Evolutionary conservation across 352 stramenopile genomes (phyloP), one percentile per base, ranked within the genome.

Genomic region (Pythium angustatum): DNA sequence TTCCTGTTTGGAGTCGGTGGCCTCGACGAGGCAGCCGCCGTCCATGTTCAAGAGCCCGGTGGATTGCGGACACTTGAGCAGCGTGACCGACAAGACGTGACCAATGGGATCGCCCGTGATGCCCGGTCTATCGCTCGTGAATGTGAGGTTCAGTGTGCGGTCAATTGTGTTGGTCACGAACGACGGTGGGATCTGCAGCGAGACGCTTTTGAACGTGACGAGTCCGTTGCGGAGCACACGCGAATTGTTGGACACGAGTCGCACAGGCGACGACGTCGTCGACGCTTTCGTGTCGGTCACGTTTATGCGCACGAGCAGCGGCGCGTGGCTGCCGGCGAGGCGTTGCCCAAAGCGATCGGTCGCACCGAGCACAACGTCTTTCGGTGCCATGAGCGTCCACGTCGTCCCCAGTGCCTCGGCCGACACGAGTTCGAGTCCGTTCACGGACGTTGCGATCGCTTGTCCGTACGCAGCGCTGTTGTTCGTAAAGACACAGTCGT

Each of bases 21-120:
- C 64, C 38, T 66, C 64, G 10, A 66, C 36, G 15, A 66, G 36
- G 33, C 64, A 71, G 14, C 48, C 49, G 26, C 64, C 64, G 26
- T 71, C 57, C 0, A 4, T 1, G 19, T 61, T 70, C 21, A 66
- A 33, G 9, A 61, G 24, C 22, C 49, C 63, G 2, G 49, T 56
- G 9, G 57, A 24, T 9, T 70, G 53, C 7, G 54, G 41, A 33
- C 55, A 62, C 27, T 54, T 45, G 24, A 31, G 38, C 41, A 62
- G n/a, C 21, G 31, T 45, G 41, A 62, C 47, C 5, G n/a, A 9
- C 5, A 52, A 2, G 6, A n/a, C 28, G 7, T 41, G 15, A 4
- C 15, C 28, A 19, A 54, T 28, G 4, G 30, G 31, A 5, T 49
- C 14, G 47, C 28, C 47, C 2, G 47, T 54, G 50, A 49, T 49